Evolutionary conservation across 192 early-diverging fungal species (phyloP).

Genomic region (Backusella macrospora): DNA sequence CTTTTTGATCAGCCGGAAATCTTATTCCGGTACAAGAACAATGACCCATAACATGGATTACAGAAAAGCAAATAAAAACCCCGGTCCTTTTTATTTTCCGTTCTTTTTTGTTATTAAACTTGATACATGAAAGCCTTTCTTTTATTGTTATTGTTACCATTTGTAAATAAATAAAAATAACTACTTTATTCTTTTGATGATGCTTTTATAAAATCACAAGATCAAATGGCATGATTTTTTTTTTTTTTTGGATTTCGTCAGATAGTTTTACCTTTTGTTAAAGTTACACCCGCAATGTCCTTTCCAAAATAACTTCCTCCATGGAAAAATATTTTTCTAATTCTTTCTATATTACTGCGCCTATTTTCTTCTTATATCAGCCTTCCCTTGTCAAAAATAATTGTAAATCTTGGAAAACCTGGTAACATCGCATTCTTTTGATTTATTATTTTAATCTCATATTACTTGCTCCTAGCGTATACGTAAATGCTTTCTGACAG

Average conservation of each 20-base stretch:
- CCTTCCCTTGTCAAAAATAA: neutral
- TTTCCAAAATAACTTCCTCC: constrained; percentile 3
- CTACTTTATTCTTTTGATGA: too few relatives aligned
- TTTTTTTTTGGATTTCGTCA: neutral
- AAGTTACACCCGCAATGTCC: neutral
- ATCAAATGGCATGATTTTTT: constrained; percentile 7
- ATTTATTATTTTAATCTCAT: neutral
- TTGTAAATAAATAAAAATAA: too few relatives aligned
- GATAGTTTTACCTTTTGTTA: neutral
- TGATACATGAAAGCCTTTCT: too few relatives aligned
- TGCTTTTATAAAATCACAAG: neutral
- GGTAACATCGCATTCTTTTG: neutral
- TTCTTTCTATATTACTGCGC: neutral
- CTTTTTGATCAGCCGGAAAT: constrained; percentile 3
- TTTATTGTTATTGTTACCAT: neutral
- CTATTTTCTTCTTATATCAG: neutral
- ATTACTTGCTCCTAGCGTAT: neutral
- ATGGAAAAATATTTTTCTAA: neutral
- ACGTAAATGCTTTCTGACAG: neutral
- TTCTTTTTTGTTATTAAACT: too few relatives aligned
- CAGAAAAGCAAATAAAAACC: constrained; percentile 8
- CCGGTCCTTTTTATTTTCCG: constrained; percentile 11
- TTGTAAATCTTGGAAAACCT: neutral
- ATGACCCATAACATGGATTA: neutral
- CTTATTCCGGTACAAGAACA: neutral